phyloP scores from a whole-genome alignment of 305 asterid species.

The Solanum hybrid region DNA sequence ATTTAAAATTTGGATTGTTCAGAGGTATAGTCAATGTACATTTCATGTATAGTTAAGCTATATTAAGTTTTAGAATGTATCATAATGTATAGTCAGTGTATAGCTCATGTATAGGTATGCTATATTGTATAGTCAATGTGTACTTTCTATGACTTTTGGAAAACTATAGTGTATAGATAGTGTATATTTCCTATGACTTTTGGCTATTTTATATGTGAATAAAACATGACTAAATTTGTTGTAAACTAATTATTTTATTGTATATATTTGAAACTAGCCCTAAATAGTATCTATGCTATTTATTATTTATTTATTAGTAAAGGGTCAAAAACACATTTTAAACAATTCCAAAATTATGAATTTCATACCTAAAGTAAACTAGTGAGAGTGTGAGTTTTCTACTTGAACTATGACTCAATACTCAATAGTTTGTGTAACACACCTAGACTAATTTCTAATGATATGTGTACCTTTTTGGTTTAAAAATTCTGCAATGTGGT shows the following conservation, averaged over 20 bases:
- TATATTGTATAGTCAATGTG: neutral
- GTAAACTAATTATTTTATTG: neutral
- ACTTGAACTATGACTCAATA: neutral
- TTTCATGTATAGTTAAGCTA: no score
- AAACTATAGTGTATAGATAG: neutral
- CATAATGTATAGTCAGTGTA: neutral
- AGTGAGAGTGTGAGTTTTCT: neutral
- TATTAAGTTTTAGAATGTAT: neutral
- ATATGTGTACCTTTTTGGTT: neutral
- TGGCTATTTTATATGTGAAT: neutral
- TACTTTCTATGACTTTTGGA: neutral
- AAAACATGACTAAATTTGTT: neutral
- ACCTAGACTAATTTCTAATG: neutral
- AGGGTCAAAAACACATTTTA: neutral
- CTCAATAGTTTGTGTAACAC: neutral
- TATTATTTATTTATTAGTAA: no score
- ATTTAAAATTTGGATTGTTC: no score
- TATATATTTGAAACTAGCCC: neutral
- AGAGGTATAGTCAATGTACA: neutral
- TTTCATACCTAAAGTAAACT: neutral
- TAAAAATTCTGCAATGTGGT: neutral
- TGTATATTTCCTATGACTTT: neutral
- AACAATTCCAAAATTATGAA: neutral
- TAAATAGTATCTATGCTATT: neutral
- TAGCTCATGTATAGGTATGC: neutral